phyloP scores from a whole-genome alignment of 345 rosid genomes.

The Citrus reticulata region DNA sequence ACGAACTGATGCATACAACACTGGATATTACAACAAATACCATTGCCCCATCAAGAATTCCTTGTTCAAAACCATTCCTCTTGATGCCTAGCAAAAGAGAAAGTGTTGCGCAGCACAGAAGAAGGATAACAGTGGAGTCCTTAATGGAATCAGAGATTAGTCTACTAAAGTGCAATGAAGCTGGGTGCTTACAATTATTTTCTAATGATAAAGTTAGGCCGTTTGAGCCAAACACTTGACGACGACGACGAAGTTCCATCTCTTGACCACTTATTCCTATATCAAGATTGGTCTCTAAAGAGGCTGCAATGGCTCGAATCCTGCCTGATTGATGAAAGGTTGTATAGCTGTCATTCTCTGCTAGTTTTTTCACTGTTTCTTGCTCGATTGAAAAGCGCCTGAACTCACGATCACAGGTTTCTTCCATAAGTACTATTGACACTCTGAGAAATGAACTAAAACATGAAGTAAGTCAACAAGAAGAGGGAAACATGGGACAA shows the following conservation, averaged over 20 bases:
- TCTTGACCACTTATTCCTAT: neutral
- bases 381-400: neutral
- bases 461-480: too few relatives aligned
- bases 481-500: too few relatives aligned
- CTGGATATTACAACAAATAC: neutral
- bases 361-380: neutral
- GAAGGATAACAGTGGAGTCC: neutral
- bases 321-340: neutral
- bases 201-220: too few relatives aligned
- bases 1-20: neutral
- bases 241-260: neutral
- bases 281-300: neutral
- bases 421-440: neutral
- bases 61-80: neutral
- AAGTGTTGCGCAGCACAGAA: neutral
- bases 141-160: neutral
- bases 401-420: neutral
- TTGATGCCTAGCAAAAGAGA: neutral
- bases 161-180: neutral
- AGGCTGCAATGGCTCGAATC: neutral
- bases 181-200: too few relatives aligned
- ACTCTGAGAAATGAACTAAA: too few relatives aligned
- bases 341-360: neutral
- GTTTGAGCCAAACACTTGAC: neutral
- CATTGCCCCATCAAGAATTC: neutral